Percentiles rank a stretch among this genome's conserved stretches.
phyloP scores from a whole-genome alignment of 2,329 filamentous ascomycete genomes.

The Phoma sp. region DNA sequence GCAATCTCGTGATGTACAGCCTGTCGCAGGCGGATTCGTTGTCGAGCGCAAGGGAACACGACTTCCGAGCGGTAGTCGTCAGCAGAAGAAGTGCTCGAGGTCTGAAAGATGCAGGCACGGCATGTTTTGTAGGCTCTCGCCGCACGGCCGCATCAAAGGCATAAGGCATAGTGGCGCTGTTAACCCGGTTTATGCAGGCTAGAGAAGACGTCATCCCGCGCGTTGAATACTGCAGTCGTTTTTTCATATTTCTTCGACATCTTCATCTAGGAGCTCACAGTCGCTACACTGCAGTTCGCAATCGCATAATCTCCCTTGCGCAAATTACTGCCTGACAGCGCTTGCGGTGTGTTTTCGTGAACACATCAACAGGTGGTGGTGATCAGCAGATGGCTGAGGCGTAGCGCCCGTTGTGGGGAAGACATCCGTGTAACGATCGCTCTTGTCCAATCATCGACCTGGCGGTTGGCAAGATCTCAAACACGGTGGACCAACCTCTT shows the following conservation, averaged over 20 bases:
- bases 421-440: conserved; percentile 12
- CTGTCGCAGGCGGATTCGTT: conserved; percentile 30
- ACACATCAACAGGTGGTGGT: conserved; percentile 4
- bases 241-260: neutral
- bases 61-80: conserved; percentile 41
- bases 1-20: conserved; percentile 36
- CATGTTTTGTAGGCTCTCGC: conserved; percentile 44
- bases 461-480: conserved; percentile 29
- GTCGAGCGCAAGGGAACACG: conserved; percentile 51
- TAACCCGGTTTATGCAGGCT: conserved; percentile 42
- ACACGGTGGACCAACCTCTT: conserved; percentile 27
- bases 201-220: conserved; percentile 31
- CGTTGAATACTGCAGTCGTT: conserved; percentile 3
- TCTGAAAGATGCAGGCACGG: conserved; percentile 30
- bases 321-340: conserved; percentile 10
- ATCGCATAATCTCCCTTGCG: conserved; percentile 1
- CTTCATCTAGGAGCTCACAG: neutral
- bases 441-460: conserved; percentile 38
- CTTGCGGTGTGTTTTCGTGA: conserved; percentile 18
- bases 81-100: conserved; percentile 48
- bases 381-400: conserved; percentile 28
- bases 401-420: conserved; percentile 36
- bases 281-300: neutral
- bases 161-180: conserved; percentile 29
- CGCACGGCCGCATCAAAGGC: conserved; percentile 26